Conservation (phyloP, 2,329 filamentous ascomycete species). For the Penicillium fuscoglaucum region DNA sequence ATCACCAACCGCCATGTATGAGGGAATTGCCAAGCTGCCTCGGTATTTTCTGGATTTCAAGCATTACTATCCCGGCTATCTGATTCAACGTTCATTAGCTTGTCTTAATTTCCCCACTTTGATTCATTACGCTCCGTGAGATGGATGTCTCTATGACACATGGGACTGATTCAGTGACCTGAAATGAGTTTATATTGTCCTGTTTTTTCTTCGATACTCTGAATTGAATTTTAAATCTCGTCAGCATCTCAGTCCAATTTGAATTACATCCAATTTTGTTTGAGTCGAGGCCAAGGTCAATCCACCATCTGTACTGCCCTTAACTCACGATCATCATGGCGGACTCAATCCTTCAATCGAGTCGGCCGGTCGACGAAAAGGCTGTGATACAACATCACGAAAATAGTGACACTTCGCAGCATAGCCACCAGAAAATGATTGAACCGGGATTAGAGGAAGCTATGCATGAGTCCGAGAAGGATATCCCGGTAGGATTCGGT, state of each 20-base stretch:
- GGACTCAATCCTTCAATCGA: slow-evolving; percentile 20
- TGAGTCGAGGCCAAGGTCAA: neutral
- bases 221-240: neutral
- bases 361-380: slow-evolving; percentile 33
- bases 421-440: slow-evolving; percentile 50
- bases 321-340: slow-evolving; percentile 11
- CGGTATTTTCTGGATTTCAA: slow-evolving; percentile 29
- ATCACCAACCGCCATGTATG: neutral
- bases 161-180: neutral
- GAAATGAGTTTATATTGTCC: neutral
- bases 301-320: neutral
- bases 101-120: slow-evolving; percentile 1
- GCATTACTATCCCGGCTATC: slow-evolving; percentile 16
- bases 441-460: slow-evolving; percentile 49
- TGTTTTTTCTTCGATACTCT: neutral
- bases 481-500: slow-evolving; percentile 41
- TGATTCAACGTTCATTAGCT: neutral
- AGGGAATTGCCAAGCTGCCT: slow-evolving; percentile 23
- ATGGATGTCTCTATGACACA: neutral
- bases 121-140: neutral
- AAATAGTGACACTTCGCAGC: slow-evolving; percentile 30
- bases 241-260: neutral
- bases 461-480: slow-evolving; percentile 43
- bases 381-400: slow-evolving; percentile 26
- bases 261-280: neutral